Evolutionary conservation across 83 land plant genomes (phyloP).

Genomic region (Isoetes engelmannii): DNA sequence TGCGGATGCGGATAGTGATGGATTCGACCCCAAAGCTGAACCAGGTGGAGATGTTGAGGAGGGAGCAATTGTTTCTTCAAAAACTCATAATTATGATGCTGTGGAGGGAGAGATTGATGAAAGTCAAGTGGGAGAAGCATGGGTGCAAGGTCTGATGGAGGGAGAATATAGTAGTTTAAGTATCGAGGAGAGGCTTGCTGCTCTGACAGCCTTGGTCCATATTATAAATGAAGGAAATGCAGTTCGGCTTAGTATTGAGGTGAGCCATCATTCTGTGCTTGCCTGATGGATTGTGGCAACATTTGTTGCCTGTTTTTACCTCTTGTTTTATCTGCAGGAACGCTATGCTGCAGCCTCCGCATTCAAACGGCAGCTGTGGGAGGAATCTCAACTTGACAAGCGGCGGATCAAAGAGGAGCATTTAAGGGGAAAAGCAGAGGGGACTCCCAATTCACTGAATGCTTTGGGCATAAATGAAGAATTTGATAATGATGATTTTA

Average conservation of each 20-base stretch:
- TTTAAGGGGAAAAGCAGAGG: conserved; percentile 3
- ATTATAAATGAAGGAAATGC: conserved; percentile 41
- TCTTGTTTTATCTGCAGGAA: conserved; percentile 8
- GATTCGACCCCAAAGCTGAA: neutral
- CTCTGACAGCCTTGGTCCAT: conserved; percentile 50
- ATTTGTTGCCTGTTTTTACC: neutral
- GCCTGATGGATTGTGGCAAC: neutral
- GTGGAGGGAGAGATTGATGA: conserved; percentile 60
- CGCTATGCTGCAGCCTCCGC: conserved; percentile 11
- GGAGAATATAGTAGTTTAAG: conserved; percentile 68
- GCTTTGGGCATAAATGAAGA: conserved; percentile 54
- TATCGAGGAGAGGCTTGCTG: conserved; percentile 62
- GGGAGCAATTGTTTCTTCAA: neutral
- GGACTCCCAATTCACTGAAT: conserved; percentile 9
- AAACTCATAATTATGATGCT: neutral
- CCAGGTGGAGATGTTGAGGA: neutral
- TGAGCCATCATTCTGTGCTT: conserved; percentile 2
- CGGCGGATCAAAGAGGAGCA: conserved; percentile 21
- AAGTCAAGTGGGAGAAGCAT: conserved; percentile 63
- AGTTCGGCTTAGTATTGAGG: conserved; percentile 42
- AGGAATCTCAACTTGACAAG: conserved; percentile 14
- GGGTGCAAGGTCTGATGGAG: conserved; percentile 69
- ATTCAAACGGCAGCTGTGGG: conserved; percentile 10
- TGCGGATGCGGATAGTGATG: conserved; percentile 3
- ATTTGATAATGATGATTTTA: conserved; percentile 16